A percentile compares a stretch with the other conserved stretches of the same genome.
phyloP scores from a whole-genome alignment of 768 basidiomycete species.

The Boletus sp. region DNA sequence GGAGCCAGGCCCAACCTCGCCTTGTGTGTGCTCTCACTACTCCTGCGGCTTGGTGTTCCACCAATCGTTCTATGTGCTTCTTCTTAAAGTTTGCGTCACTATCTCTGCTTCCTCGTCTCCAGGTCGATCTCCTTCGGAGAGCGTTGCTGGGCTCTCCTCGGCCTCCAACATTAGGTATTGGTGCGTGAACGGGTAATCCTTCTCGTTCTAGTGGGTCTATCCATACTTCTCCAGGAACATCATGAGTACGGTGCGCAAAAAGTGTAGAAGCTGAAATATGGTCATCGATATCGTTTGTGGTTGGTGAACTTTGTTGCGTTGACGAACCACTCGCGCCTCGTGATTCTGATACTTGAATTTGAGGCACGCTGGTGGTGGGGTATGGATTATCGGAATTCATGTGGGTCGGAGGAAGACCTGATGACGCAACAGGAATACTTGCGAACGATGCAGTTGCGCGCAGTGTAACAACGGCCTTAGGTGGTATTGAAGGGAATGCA shows the following conservation, averaged over 20 bases:
- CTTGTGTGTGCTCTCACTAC: slow-evolving; percentile 47
- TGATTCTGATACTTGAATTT: slow-evolving; percentile 5
- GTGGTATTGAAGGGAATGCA: slow-evolving; percentile 9
- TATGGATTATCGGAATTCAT: slow-evolving; percentile 22
- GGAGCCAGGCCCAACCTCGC: slow-evolving; percentile 24
- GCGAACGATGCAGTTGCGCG: not conserved
- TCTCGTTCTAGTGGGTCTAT: slow-evolving; percentile 65
- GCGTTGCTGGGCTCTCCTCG: not conserved
- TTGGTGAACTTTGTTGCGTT: slow-evolving; percentile 8
- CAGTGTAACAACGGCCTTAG: slow-evolving; percentile 12
- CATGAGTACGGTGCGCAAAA: slow-evolving; percentile 29
- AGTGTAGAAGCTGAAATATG: slow-evolving; percentile 15
- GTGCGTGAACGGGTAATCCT: slow-evolving; percentile 51
- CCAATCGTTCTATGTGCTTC: slow-evolving; percentile 29
- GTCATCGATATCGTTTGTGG: not conserved
- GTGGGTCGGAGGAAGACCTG: not conserved
- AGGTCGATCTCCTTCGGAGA: slow-evolving; percentile 19
- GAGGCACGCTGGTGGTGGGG: not conserved
- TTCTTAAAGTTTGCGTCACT: slow-evolving; percentile 1
- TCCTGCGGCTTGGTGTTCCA: slow-evolving; percentile 37
- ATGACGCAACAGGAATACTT: not conserved
- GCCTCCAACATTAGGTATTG: slow-evolving; percentile 13
- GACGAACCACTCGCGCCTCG: slow-evolving; percentile 3
- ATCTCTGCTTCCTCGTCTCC: slow-evolving; percentile 13
- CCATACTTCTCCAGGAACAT: slow-evolving; percentile 51